Evolutionary conservation across 1,139 yeast genomes (phyloP).

Genomic region (Kazachstania sp.): DNA sequence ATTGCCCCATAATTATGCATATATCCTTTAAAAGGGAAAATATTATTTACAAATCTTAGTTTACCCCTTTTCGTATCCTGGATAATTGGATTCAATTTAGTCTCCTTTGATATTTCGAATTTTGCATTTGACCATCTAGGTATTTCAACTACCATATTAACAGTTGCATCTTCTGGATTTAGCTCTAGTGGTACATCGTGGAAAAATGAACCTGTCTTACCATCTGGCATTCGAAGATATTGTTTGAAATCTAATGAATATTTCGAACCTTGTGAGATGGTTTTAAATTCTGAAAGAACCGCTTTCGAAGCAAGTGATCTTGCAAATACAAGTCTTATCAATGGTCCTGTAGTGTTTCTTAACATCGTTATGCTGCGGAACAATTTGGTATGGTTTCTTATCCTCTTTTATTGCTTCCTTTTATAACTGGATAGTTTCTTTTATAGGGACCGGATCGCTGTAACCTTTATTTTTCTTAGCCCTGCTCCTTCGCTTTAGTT

Average conservation of each 20-base stretch:
- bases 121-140: conserved; percentile 96
- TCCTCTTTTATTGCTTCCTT: too few relatives aligned
- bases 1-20: conserved; percentile 95
- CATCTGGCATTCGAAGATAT: conserved; percentile 36
- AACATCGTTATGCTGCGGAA: background rate
- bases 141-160: conserved; percentile 87
- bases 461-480: too few relatives aligned
- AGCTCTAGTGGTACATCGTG: conserved; percentile 84
- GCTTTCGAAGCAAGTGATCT: background rate
- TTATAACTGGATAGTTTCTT: too few relatives aligned
- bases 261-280: conserved; percentile 35
- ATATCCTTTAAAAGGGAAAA: conserved; percentile 94
- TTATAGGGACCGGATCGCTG: too few relatives aligned
- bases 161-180: conserved; percentile 47
- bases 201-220: conserved; percentile 62
- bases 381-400: too few relatives aligned
- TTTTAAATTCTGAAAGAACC: conserved; percentile 9
- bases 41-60: conserved; percentile 77
- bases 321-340: background rate
- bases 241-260: conserved; percentile 40
- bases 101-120: conserved; percentile 74
- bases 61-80: conserved; percentile 83
- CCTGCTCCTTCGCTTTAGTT: too few relatives aligned
- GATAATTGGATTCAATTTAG: conserved; percentile 74
- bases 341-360: background rate